Conservation (phyloP, 2,329 filamentous ascomycete species). For the Neopestalotiopsis sp. region DNA sequence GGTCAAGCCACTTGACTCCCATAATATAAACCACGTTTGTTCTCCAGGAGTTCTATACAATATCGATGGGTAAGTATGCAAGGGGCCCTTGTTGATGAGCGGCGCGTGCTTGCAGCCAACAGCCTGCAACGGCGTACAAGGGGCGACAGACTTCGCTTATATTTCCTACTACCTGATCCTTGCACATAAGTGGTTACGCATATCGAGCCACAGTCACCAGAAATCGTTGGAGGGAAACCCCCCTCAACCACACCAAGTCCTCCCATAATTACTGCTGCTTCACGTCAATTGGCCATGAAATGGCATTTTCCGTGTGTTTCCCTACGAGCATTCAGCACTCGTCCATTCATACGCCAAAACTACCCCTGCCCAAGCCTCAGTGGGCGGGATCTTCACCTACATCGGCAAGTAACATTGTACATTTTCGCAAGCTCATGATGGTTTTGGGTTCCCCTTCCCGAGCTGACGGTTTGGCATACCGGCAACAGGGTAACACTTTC, state of each 20-base stretch:
- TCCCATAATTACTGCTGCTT: neutral
- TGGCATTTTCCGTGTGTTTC: neutral
- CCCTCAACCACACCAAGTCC: neutral
- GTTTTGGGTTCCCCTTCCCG: neutral
- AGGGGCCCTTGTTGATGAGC: neutral
- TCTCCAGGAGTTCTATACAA: neutral
- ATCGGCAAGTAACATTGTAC: neutral
- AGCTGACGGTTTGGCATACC: neutral
- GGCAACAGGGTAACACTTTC: neutral
- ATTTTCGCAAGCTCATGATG: neutral
- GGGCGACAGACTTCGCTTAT: neutral
- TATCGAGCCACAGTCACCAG: neutral
- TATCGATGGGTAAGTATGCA: neutral
- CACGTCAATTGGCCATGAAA: neutral
- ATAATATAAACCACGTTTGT: slow-evolving; percentile 1
- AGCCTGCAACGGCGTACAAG: neutral
- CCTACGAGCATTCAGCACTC: no score
- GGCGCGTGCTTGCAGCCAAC: neutral
- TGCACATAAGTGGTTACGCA: neutral
- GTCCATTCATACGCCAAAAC: no score
- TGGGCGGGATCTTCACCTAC: neutral
- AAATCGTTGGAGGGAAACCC: neutral
- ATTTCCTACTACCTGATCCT: neutral
- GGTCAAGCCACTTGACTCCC: neutral
- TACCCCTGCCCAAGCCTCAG: neutral